A percentile compares a stretch with the other conserved stretches of the same genome.
Evolutionary conservation across 371 early-diverging fungal species (phyloP).

Genomic region (Nematocida homosporus): DNA sequence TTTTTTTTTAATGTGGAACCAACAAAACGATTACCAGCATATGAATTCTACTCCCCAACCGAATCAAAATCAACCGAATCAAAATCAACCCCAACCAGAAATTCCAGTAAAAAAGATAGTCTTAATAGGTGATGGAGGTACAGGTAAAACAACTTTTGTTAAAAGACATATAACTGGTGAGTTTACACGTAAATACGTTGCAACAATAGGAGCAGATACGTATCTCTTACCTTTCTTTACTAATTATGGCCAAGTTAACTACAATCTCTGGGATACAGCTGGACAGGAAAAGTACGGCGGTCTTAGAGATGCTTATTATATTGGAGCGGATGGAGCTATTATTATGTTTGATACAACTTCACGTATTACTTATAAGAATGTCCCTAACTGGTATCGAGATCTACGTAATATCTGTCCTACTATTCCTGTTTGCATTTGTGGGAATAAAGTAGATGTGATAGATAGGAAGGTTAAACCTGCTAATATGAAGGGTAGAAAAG

Average conservation of each 20-base stretch:
- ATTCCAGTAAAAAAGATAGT: slow-evolving; percentile 63
- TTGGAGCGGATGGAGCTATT: slow-evolving; percentile 96
- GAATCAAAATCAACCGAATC: not conserved
- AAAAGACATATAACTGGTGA: slow-evolving; percentile 98
- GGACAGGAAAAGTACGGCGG: slow-evolving; percentile 99
- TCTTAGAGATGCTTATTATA: slow-evolving; percentile 99
- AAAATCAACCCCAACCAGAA: not conserved
- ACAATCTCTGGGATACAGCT: slow-evolving; percentile 88
- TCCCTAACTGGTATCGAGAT: slow-evolving; percentile 99
- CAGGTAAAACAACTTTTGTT: slow-evolving; percentile 99
- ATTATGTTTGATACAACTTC: slow-evolving; percentile 99
- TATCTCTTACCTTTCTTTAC: slow-evolving; percentile 92
- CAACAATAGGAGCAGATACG: slow-evolving; percentile 98
- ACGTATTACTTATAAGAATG: slow-evolving; percentile 98
- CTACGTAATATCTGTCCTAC: slow-evolving; percentile 84
- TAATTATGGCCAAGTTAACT: slow-evolving; percentile 84
- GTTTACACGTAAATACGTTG: slow-evolving; percentile 97
- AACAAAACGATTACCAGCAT: slow-evolving; percentile 10
- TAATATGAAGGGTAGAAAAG: slow-evolving; percentile 76
- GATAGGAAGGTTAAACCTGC: slow-evolving; percentile 99
- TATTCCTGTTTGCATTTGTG: slow-evolving; percentile 97
- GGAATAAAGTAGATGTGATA: slow-evolving; percentile 99
- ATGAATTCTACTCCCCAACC: not conserved
- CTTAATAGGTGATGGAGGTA: slow-evolving; percentile 97
- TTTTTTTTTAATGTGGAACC: slow-evolving; percentile 26